Evolutionary conservation across 1,139 yeast genomes (phyloP).

Genomic region (Saccharomyces hybrid): DNA sequence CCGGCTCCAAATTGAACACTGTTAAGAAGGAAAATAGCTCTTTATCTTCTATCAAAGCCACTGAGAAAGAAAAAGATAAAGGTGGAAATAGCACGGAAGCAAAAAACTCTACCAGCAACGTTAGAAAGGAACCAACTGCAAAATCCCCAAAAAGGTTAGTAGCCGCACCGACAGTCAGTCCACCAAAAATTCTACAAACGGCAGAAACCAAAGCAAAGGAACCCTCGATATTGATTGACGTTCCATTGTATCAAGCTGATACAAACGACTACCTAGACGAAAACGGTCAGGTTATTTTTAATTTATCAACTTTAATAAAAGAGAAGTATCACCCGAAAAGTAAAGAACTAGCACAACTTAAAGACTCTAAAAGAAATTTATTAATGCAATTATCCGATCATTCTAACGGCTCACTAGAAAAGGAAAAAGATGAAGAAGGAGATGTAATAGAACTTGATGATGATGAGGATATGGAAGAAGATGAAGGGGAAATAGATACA

Average conservation of each 20-base stretch:
- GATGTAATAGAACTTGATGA: conserved; percentile 39
- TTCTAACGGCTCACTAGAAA: conserved; percentile 35
- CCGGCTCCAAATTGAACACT: neutral
- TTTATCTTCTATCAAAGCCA: neutral
- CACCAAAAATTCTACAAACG: conserved; percentile 23
- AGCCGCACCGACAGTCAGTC: conserved; percentile 28
- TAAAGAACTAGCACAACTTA: conserved; percentile 42
- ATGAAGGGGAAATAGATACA: conserved; percentile 30
- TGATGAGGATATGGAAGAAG: conserved; percentile 27
- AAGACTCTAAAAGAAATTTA: conserved; percentile 58
- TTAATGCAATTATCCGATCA: conserved; percentile 48
- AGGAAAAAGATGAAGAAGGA: conserved; percentile 53
- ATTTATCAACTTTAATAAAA: conserved; percentile 72
- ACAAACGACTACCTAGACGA: conserved; percentile 46
- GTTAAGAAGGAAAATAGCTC: neutral
- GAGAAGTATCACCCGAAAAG: conserved; percentile 39
- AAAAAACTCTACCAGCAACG: neutral
- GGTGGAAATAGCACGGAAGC: conserved; percentile 5
- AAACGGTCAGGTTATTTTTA: conserved; percentile 65
- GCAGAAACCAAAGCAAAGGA: conserved; percentile 32
- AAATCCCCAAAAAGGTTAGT: conserved; percentile 19
- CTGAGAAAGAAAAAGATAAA: conserved; percentile 17
- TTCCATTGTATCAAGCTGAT: conserved; percentile 42
- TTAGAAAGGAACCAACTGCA: conserved; percentile 2
- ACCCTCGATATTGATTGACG: conserved; percentile 47